phyloP scores from a whole-genome alignment of 1,284 basidiomycete genomes.

The Rhodotorula sp. region DNA sequence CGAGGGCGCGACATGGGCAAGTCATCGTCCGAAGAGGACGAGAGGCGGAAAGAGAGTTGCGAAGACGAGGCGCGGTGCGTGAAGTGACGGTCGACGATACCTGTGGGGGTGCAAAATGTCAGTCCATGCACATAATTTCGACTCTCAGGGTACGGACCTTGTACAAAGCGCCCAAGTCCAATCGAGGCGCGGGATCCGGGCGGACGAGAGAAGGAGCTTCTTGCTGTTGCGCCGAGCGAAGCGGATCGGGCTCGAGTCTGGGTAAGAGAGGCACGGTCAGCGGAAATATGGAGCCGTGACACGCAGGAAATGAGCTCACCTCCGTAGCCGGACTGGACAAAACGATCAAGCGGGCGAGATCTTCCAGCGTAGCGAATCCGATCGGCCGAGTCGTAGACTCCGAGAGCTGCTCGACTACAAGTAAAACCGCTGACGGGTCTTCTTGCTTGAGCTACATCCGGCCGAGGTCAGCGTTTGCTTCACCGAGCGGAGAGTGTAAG shows the following conservation, averaged over 20 bases:
- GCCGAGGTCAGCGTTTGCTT: neutral
- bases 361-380: constrained; percentile 15
- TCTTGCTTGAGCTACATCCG: constrained; percentile 64
- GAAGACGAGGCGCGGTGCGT: constrained; percentile 22
- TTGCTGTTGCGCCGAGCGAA: neutral
- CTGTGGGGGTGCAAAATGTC: neutral
- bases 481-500: rapidly evolving
- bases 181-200: neutral
- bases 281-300: neutral
- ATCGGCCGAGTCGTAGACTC: neutral
- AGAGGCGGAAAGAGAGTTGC: constrained; percentile 23
- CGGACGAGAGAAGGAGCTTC: neutral
- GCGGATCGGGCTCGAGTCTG: neutral
- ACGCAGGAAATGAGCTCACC: neutral
- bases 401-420: neutral
- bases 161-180: constrained; percentile 14
- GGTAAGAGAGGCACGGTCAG: rapidly evolving
- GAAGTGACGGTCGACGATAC: constrained; percentile 18
- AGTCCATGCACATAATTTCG: neutral
- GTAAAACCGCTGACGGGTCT: constrained; percentile 77
- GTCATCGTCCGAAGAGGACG: neutral
- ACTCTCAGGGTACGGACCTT: neutral
- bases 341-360: constrained; percentile 1
- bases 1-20: neutral
- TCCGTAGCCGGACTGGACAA: neutral